A percentile compares a stretch with the other conserved stretches of the same genome.
phyloP scores from a whole-genome alignment of 1,139 yeast species.

The Yamadazyma pseudoaaseri region DNA sequence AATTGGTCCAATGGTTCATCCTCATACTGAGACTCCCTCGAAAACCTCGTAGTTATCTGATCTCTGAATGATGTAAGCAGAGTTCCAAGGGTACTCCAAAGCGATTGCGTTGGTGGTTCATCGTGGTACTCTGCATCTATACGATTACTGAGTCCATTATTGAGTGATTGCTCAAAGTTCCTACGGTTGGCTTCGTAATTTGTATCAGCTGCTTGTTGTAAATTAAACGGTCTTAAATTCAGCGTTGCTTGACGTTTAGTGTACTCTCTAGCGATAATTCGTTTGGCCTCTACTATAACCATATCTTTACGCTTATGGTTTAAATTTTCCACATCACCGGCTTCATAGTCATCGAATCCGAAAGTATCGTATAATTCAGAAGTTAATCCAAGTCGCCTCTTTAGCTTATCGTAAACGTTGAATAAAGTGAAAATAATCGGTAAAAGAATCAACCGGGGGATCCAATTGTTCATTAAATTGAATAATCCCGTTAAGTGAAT shows the following conservation, averaged over 20 bases:
- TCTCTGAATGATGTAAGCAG: conserved; percentile 23
- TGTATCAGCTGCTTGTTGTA: conserved; percentile 26
- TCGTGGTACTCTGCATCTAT: conserved; percentile 12
- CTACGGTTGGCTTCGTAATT: conserved; percentile 33
- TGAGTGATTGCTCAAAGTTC: conserved; percentile 18
- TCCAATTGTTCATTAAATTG: conserved; percentile 66
- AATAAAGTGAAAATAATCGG: conserved; percentile 66
- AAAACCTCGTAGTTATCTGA: conserved; percentile 17
- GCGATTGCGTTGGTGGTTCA: conserved; percentile 1
- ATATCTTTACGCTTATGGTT: conserved; percentile 32
- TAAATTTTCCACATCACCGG: conserved; percentile 15
- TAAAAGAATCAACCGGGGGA: conserved; percentile 69
- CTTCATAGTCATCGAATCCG: conserved; percentile 42
- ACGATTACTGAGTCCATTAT: conserved; percentile 7
- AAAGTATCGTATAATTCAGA: conserved; percentile 58
- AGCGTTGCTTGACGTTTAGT: conserved; percentile 23
- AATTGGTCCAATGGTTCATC: conserved; percentile 20
- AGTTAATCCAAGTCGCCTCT: conserved; percentile 43
- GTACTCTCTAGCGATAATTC: conserved; percentile 38
- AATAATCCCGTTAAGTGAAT: conserved; percentile 77
- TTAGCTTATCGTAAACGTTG: conserved; percentile 66
- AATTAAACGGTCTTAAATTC: conserved; percentile 27
- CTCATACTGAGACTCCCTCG: conserved; percentile 1
- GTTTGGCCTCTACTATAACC: conserved; percentile 43
- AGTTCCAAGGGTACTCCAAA: conserved; percentile 28